These are phyloP conservation scores for Cymbopogon citratus DNA, from an alignment of 176 grass and related monocot genomes.

Conservation along the genomic window DNA sequence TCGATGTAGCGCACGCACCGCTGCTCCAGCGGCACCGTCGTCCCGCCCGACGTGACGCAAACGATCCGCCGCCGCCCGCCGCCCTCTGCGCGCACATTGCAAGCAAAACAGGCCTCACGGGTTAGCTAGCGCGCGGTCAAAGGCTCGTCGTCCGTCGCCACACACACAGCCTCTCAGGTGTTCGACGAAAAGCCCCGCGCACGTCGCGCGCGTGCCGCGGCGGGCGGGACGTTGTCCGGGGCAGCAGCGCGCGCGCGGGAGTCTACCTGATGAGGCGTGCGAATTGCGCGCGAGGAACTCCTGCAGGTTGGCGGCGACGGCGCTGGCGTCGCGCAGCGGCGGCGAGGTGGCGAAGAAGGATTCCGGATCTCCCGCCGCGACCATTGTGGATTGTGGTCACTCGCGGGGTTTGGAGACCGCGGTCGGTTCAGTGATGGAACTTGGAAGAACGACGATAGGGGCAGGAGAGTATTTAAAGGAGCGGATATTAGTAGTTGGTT, in stretches of 20 bases:
- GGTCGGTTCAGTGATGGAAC: neutral
- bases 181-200: neutral
- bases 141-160: too few relatives aligned
- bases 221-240: neutral
- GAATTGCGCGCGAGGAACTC: conserved; percentile 47
- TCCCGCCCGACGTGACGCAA: conserved; percentile 93
- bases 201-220: neutral
- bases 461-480: conserved; percentile 23
- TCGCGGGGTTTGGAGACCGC: neutral
- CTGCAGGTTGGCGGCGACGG: conserved; percentile 22
- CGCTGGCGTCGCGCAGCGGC: conserved; percentile 41
- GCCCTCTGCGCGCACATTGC: conserved; percentile 11
- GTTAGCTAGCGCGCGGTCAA: neutral
- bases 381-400: conserved; percentile 2
- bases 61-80: conserved; percentile 43
- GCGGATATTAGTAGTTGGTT: neutral
- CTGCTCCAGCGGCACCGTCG: conserved; percentile 88
- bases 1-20: conserved; percentile 93
- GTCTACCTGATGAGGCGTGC: conserved; percentile 14
- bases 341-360: conserved; percentile 59
- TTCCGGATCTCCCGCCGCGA: conserved; percentile 28
- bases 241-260: neutral
- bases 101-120: neutral
- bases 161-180: neutral
- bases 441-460: neutral